Evolutionary conservation across 192 early-diverging fungal species (phyloP), one percentile per base, ranked within the genome.

Genomic region (Umbelopsis ramanniana): DNA sequence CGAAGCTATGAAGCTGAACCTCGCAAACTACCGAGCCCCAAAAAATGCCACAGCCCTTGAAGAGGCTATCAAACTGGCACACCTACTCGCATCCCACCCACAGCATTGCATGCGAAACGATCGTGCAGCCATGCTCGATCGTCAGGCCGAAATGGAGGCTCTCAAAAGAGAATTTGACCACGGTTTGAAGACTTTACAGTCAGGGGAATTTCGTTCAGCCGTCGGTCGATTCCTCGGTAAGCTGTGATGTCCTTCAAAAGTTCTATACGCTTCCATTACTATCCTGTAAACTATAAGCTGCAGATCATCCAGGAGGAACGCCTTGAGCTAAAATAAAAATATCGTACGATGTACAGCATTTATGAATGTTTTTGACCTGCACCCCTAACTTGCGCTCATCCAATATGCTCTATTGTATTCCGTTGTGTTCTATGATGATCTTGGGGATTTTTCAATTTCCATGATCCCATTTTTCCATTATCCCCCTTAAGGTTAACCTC

Each of bases 81-180:
- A 40, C 17, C 8, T 72, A 7, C 37, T 84, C 22, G 72, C 76
- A 17, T 67, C 76, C 2, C 83, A 84, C 38, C 83, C 83, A 12
- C 83, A 84, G 46, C 45, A 35, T 19, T 84, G 83, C 46, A 82
- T 84, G 81, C 71, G 83, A 4, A 78, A 77, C 29, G 83, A 84
- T 60, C 69, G 83, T 15, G 14, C 69, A 60, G 74, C 72, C 48
- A 71, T 74, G n/a, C 76, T 83, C 26, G 29, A 70, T 23, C 70
- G 54, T 24, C 48, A 68, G n/a, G 72, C 75, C 7, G 79, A 80
- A 43, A 70, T 72, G 9, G 70, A 80, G 69, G 83, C 83, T 4
- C 70, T 84, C 79, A 29, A 75, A 48, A 79, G 63, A 53, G 83
- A 84, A 43, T 80, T 69, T 43, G 78, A 74, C 47, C 60, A 77